phyloP scores from a whole-genome alignment of 305 asterid genomes.

The Fraxinus xanthoxyloides region DNA sequence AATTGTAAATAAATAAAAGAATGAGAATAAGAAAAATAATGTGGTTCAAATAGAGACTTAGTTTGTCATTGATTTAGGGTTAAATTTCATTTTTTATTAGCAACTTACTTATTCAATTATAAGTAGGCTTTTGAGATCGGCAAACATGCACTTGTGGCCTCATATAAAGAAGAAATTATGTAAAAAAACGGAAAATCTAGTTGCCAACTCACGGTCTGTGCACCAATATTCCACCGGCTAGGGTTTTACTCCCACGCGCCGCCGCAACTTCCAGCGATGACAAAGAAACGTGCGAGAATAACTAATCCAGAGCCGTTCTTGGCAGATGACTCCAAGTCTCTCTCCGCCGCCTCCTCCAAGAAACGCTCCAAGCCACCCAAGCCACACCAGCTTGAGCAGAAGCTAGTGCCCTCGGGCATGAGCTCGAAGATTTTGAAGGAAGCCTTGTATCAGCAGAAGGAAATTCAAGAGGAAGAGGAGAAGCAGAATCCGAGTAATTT shows the following conservation, averaged over 20 bases:
- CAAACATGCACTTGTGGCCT: no score
- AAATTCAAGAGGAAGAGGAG: conserved; percentile 71
- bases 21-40: no score
- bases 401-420: conserved; percentile 57
- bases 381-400: conserved; percentile 62
- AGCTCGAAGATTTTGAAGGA: conserved; percentile 78
- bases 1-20: no score
- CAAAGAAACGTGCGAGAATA: conserved; percentile 66
- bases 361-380: conserved; percentile 70
- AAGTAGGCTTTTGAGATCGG: no score
- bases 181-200: no score
- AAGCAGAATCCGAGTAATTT: conserved; percentile 30
- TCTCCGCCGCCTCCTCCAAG: conserved; percentile 42
- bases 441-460: conserved; percentile 76
- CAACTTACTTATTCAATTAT: no score
- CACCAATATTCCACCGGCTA: neutral
- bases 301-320: conserved; percentile 81
- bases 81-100: no score
- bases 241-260: conserved; percentile 12
- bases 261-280: conserved; percentile 31
- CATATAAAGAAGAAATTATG: no score
- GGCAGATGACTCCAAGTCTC: conserved; percentile 45
- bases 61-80: no score
- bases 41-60: no score
- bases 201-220: neutral